Base-by-base conservation (phyloP, 2,329 filamentous ascomycete genomes). In the Beauveria medogensis region DNA sequence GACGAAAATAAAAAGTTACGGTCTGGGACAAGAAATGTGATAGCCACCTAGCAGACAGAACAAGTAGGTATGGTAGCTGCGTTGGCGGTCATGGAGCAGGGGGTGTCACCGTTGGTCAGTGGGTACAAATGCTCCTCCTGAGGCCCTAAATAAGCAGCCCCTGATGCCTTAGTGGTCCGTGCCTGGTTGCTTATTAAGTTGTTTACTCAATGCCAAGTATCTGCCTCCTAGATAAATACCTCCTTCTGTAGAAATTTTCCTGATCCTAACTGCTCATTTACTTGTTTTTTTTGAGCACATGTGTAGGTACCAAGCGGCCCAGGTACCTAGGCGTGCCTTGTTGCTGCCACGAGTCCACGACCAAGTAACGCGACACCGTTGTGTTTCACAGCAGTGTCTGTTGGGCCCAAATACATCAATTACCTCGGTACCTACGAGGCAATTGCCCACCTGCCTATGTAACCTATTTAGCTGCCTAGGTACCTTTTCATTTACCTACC, bases 91-190 rank as follows among this genome's bases (percentile, higher is more conserved):
- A 58, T 30, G 46, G 41, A 54, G 57, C 57, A 59, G 41, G 57
- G 57, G 57, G 57, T 50, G 57, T 59, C 57, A 59, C 50, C 57
- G 57, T 59, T 59, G 48, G 57, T 59, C 30, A 52, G 57, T 59
- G 50, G 57, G 50, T 44, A 59, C 50, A 18, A 12, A 43, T 37
- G 41, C 48, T 59, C 50, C 48, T 59, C 57, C 47, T 53, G 57
- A 59, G 47, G 57, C 57, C 57, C 57, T 54, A 41, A 54, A 46
- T 48, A 52, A 46, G 48, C 20, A 46, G 57, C 57, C 57, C 57
- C 57, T 59, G 57, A 59, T 51, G 57, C 40, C 57, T 44, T 41
- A 59, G 48, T 59, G 57, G 57, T 59, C 57, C 57, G 57, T 59
- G 57, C 57, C 57, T 59, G 50, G 57, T 16, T 57, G 28, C 43